A percentile compares a stretch with the other conserved stretches of the same genome.
Conservation (phyloP, 495 filamentous ascomycete species). For the Gamarada debralockiae region DNA sequence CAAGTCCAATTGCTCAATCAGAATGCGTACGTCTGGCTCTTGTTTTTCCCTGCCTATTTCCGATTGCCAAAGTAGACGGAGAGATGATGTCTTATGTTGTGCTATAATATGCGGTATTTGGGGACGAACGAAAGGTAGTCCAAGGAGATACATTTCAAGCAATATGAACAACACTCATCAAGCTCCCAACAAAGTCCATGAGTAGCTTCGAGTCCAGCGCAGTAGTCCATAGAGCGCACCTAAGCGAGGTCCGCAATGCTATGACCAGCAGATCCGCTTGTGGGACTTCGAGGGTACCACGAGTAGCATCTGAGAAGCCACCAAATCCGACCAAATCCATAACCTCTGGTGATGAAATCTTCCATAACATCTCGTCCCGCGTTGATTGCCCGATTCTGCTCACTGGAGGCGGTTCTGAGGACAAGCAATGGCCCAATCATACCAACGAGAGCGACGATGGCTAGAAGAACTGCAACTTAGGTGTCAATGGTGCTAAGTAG, state of each 20-base stretch:
- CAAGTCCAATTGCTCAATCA: too few species aligned
- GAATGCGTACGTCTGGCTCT: too few species aligned
- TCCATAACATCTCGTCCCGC: not conserved
- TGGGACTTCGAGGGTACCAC: not conserved
- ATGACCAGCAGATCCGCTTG: not conserved
- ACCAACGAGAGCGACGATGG: not conserved
- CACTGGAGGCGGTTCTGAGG: not conserved
- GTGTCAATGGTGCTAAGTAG: not conserved
- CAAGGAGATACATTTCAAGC: too few species aligned
- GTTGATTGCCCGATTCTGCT: not conserved
- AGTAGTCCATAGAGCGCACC: constrained; percentile 1
- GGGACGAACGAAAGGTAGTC: too few species aligned
- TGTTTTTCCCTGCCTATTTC: too few species aligned
- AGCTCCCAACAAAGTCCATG: too few species aligned
- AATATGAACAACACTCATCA: too few species aligned
- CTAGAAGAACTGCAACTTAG: not conserved
- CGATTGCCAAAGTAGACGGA: too few species aligned
- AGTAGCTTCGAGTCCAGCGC: not conserved
- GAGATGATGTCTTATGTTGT: too few species aligned
- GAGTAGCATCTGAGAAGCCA: not conserved
- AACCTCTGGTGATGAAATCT: not conserved
- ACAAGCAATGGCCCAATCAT: not conserved
- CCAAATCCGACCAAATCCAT: not conserved
- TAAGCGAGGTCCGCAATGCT: not conserved
- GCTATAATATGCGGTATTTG: too few species aligned